These are phyloP conservation scores for Oxalis stricta DNA, from an alignment of 441 rosid genomes.

Conservation along the genomic window DNA sequence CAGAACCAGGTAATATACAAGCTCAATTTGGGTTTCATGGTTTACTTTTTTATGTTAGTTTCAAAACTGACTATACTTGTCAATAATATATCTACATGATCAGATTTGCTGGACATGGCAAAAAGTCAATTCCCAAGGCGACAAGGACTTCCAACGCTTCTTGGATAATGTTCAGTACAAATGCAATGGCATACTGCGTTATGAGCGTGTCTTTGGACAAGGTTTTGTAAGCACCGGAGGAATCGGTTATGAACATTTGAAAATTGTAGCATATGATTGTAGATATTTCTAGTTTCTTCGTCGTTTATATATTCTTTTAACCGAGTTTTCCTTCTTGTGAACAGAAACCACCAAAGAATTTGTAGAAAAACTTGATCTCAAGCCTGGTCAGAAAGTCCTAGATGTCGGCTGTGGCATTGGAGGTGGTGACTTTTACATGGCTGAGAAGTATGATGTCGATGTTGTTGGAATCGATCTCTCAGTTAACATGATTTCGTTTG, in stretches of 20 bases:
- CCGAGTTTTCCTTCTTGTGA: constrained; percentile 7
- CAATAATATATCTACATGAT: constrained; percentile 4
- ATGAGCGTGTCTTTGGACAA: constrained; percentile 84
- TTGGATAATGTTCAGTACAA: constrained; percentile 91
- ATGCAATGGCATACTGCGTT: constrained; percentile 67
- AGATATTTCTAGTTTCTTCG: neutral
- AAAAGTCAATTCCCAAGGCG: constrained; percentile 62
- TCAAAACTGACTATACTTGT: constrained; percentile 6
- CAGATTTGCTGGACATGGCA: constrained; percentile 98
- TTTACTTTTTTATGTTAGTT: constrained; percentile 4
- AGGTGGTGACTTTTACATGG: constrained; percentile 98
- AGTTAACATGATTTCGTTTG: constrained; percentile 85
- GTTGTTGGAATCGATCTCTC: constrained; percentile 93
- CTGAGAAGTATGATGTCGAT: constrained; percentile 69
- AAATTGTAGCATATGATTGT: neutral
- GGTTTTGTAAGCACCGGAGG: constrained; percentile 99
- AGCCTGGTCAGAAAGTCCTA: constrained; percentile 81
- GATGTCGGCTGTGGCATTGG: constrained; percentile 99
- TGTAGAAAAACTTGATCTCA: constrained; percentile 72
- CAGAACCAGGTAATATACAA: constrained; percentile 65
- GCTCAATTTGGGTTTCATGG: neutral
- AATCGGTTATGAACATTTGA: constrained; percentile 34
- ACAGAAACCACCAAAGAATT: constrained; percentile 93
- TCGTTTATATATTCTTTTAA: neutral
- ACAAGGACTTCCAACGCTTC: constrained; percentile 88